A percentile compares a stretch with the other conserved stretches of the same genome.
These are phyloP conservation scores for Prunus mume DNA, from an alignment of 306 rosid species.

Conservation along the genomic window DNA sequence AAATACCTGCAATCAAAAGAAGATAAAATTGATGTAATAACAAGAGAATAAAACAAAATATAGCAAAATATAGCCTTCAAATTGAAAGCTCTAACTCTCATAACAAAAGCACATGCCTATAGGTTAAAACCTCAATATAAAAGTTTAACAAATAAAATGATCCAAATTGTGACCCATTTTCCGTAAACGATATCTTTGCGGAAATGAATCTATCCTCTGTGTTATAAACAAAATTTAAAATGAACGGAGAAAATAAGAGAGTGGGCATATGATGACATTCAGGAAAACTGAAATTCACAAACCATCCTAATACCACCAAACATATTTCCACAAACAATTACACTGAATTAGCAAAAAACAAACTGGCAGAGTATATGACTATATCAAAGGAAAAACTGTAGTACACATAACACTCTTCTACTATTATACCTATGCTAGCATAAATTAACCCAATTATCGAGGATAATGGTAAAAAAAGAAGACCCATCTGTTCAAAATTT, in stretches of 20 bases:
- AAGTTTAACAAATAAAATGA: not conserved
- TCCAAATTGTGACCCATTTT: not conserved
- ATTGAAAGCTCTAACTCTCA: not conserved
- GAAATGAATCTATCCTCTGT: not conserved
- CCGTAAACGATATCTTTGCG: not conserved
- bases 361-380: not conserved
- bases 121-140: not conserved
- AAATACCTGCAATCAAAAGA: slow-evolving; percentile 54
- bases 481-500: not conserved
- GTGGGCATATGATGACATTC: not conserved
- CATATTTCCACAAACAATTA: not conserved
- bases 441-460: not conserved
- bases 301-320: not conserved
- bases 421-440: not conserved
- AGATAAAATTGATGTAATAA: not conserved
- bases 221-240: not conserved
- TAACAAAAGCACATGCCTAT: not conserved
- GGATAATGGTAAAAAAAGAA: not conserved
- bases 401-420: not conserved
- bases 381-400: not conserved
- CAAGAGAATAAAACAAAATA: not conserved
- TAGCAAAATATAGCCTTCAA: not conserved
- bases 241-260: too few species aligned
- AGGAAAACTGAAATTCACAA: not conserved
- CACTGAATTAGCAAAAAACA: not conserved